phyloP scores from a whole-genome alignment of 176 grass and related monocot genomes.

The bread wheat (Triticum aestivum) region DNA sequence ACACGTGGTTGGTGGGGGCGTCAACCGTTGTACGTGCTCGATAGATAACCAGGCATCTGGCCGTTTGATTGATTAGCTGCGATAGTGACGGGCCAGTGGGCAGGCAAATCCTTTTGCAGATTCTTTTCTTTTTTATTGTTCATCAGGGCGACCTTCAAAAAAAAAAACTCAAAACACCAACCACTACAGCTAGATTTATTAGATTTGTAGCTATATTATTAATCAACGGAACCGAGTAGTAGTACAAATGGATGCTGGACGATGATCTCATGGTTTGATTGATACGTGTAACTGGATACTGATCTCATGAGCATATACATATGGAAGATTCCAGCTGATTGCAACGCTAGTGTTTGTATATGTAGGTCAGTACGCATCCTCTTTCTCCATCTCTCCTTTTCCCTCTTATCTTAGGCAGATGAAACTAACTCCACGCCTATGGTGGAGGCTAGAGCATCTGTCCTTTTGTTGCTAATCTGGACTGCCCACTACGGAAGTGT shows the following conservation, averaged over 20 bases:
- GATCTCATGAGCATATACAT: background rate
- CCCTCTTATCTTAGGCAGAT: background rate
- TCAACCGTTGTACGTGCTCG: background rate
- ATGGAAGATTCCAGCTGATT: conserved; percentile 23
- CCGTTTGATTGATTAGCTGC: background rate
- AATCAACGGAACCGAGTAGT: background rate
- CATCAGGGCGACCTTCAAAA: no score
- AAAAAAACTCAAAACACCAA: no score
- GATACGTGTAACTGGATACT: background rate
- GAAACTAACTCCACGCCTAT: background rate
- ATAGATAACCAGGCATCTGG: background rate
- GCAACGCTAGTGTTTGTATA: background rate
- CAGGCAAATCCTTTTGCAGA: no score
- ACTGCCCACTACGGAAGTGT: conserved; percentile 22
- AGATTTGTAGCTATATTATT: background rate
- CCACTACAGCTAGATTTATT: no score
- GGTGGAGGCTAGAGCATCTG: conserved; percentile 11
- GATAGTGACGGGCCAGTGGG: no score
- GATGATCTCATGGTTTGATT: conserved; percentile 2
- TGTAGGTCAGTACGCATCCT: background rate
- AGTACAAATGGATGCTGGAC: background rate
- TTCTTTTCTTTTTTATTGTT: no score
- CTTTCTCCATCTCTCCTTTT: background rate
- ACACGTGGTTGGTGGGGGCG: background rate
- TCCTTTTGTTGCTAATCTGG: background rate